Conservation (phyloP, 2,329 filamentous ascomycete genomes). For the Sordariomycetes sp. region DNA sequence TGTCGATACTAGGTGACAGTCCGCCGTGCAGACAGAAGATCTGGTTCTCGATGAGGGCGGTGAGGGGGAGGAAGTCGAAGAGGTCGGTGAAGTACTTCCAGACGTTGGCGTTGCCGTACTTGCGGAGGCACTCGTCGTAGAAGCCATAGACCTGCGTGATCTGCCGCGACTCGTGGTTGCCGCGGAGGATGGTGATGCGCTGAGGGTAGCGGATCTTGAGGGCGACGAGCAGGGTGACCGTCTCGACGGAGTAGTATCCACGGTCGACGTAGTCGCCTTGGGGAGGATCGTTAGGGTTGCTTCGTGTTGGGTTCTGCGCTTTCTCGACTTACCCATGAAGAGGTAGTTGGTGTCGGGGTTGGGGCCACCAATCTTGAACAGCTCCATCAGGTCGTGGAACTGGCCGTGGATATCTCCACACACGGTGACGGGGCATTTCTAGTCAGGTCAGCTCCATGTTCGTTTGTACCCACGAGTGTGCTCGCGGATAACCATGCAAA, state of each 20-base stretch:
- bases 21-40: slow-evolving; percentile 98
- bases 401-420: slow-evolving; percentile 99
- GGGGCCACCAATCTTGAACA: slow-evolving; percentile 96
- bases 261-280: slow-evolving; percentile 94
- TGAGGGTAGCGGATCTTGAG: slow-evolving; percentile 97
- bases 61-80: slow-evolving; percentile 95
- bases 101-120: slow-evolving; percentile 97
- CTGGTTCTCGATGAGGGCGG: slow-evolving; percentile 96
- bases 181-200: slow-evolving; percentile 95
- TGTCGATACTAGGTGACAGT: slow-evolving; percentile 90
- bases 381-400: slow-evolving; percentile 98
- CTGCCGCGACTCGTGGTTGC: slow-evolving; percentile 97
- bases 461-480: neutral
- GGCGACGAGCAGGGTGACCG: slow-evolving; percentile 87
- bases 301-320: neutral
- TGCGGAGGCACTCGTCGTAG: slow-evolving; percentile 96
- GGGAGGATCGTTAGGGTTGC: slow-evolving; percentile 8
- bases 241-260: slow-evolving; percentile 98
- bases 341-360: slow-evolving; percentile 99
- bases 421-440: slow-evolving; percentile 98
- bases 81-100: slow-evolving; percentile 99
- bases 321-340: slow-evolving; percentile 69
- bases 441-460: slow-evolving; percentile 2
- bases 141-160: slow-evolving; percentile 99
- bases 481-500: neutral